These are phyloP conservation scores for Malassezia obtusa DNA, from an alignment of 1,284 basidiomycete species.

Conservation along the genomic window DNA sequence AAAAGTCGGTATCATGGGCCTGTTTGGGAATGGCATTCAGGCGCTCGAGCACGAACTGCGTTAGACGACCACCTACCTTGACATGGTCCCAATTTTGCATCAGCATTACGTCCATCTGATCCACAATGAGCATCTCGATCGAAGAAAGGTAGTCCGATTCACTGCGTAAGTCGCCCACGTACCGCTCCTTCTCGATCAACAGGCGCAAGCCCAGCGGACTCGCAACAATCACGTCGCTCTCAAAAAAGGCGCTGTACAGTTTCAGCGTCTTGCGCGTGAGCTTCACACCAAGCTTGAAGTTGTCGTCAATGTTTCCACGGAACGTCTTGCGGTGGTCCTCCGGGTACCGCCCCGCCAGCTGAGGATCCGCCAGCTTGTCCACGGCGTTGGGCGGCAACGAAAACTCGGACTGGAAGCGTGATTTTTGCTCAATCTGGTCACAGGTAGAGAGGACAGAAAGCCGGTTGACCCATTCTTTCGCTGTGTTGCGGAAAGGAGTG, in stretches of 20 bases:
- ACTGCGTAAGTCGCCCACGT: slow-evolving; percentile 50
- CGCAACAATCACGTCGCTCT: slow-evolving; percentile 80
- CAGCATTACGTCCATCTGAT: slow-evolving; percentile 80
- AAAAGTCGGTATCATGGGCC: slow-evolving; percentile 88
- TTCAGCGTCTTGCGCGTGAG: slow-evolving; percentile 79
- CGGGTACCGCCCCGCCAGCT: slow-evolving; percentile 61
- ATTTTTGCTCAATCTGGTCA: slow-evolving; percentile 55
- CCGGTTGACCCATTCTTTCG: slow-evolving; percentile 59
- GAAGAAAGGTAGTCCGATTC: slow-evolving; percentile 82
- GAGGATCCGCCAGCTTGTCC: slow-evolving; percentile 64
- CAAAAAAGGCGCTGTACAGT: slow-evolving; percentile 78
- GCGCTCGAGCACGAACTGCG: slow-evolving; percentile 70
- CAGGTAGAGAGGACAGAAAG: slow-evolving; percentile 28
- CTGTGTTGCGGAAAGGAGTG: slow-evolving; percentile 81
- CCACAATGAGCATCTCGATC: slow-evolving; percentile 83
- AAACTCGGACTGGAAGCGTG: slow-evolving; percentile 74
- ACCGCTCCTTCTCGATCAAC: slow-evolving; percentile 78
- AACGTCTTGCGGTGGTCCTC: slow-evolving; percentile 85
- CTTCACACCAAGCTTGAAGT: slow-evolving; percentile 83
- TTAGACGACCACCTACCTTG: slow-evolving; percentile 55
- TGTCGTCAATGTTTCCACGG: slow-evolving; percentile 93
- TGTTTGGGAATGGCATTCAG: slow-evolving; percentile 83
- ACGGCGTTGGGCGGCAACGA: slow-evolving; percentile 65
- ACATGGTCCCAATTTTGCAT: slow-evolving; percentile 99
- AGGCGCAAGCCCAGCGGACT: slow-evolving; percentile 84